phyloP scores from a whole-genome alignment of 495 filamentous ascomycete genomes.

The Aspergillus carlsbadensis region DNA sequence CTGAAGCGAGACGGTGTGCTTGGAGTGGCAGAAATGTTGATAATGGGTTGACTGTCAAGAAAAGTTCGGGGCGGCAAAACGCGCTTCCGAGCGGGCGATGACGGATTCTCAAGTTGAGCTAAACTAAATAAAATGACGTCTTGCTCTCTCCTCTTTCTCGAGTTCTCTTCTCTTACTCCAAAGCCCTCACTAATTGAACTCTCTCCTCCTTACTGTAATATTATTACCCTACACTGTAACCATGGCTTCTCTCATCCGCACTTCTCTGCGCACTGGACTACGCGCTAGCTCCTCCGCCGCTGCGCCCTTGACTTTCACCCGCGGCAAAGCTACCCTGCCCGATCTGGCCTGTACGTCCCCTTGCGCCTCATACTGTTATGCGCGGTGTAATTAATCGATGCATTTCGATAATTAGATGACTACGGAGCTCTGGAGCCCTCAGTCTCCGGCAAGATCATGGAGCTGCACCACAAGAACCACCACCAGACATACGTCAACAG shows the following conservation, averaged over 20 bases:
- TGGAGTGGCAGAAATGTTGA: neutral
- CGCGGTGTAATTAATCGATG: slow-evolving; percentile 15
- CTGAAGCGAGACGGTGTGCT: neutral
- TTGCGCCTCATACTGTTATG: neutral
- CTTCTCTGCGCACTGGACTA: slow-evolving; percentile 50
- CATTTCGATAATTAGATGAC: slow-evolving; percentile 55
- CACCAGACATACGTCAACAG: slow-evolving; percentile 70
- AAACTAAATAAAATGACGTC: slow-evolving; percentile 9
- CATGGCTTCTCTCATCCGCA: slow-evolving; percentile 60
- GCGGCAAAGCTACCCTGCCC: slow-evolving; percentile 89
- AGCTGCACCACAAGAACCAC: slow-evolving; percentile 74
- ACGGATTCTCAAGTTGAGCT: slow-evolving; percentile 7
- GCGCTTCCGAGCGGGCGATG: slow-evolving; percentile 15
- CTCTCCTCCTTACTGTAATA: slow-evolving; percentile 10
- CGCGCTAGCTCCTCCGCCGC: slow-evolving; percentile 53
- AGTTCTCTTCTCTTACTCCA: slow-evolving; percentile 14
- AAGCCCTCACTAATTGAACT: slow-evolving; percentile 7
- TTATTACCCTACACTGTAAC: slow-evolving; percentile 16
- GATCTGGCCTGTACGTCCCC: slow-evolving; percentile 79
- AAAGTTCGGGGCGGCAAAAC: slow-evolving; percentile 22
- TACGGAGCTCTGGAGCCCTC: slow-evolving; percentile 90
- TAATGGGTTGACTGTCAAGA: neutral
- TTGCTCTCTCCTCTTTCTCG: neutral
- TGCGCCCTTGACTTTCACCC: slow-evolving; percentile 68
- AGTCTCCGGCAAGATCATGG: slow-evolving; percentile 98